Base-by-base conservation (phyloP, 345 rosid species). In the Alliaria petiolata region DNA sequence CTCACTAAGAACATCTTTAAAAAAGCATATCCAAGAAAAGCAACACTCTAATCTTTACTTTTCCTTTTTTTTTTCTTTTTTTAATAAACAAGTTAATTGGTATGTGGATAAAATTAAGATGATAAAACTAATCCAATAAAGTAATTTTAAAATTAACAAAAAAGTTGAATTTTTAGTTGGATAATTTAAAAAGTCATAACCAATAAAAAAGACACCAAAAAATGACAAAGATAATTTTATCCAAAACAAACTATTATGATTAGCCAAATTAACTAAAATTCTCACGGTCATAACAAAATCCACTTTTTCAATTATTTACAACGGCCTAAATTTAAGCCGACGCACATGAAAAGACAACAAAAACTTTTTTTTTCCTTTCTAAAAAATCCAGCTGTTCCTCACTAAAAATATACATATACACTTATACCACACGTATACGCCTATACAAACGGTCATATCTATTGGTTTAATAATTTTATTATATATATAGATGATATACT, bases 261-360 rank as follows among this genome's bases (percentile, higher is more conserved):
- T 74, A 58, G 62, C 47, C 40, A 20, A 22, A 51, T 50, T 38
- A 59, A 67, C 55, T 58, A 59, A n/a, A 74, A 4, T 31, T 30
- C 51, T 7, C 1, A 65, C 34, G 67, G 71, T 74, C 47, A 51
- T 4, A 74, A 58, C 31, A 11, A 74, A 74, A 60, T 67, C 55
- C 33, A 40, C 39, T 22, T 66, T 64, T 58, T 31, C 78, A 67
- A 51, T 42, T 11, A 45, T 51, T 58, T 28, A 74, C 78, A 67
- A 42, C 68, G n/a, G n/a, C 62, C 68, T 59, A 67, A 66, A 51
- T 40, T 59, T 26, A 67, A 59, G 50, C 69, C 69, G 64, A 67
- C 42, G 43, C 22, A 67, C 63, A 25, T 39, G 16, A 40, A 58
- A 58, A 50, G 54, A 31, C 40, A 56, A 56, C 1, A 26, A 58